These are phyloP conservation scores for Oryza punctata DNA, from an alignment of 176 grass and related monocot species.

Conservation along the genomic window DNA sequence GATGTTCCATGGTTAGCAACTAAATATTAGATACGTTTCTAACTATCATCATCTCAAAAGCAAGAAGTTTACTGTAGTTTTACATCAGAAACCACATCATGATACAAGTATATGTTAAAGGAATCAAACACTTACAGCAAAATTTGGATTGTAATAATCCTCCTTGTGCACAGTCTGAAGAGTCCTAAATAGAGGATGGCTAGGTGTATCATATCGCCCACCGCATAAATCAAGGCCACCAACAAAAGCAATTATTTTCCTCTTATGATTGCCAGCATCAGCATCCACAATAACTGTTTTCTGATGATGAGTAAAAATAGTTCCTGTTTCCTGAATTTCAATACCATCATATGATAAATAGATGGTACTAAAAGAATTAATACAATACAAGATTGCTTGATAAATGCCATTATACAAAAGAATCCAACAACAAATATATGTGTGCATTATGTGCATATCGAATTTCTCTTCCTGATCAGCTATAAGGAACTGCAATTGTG, in stretches of 20 bases:
- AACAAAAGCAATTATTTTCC: constrained; percentile 96
- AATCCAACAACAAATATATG: not conserved
- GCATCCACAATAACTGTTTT: constrained; percentile 94
- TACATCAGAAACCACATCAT: constrained; percentile 9
- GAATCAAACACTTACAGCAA: constrained; percentile 54
- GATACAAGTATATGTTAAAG: not conserved
- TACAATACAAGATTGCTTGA: not conserved
- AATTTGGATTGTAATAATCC: constrained; percentile 97
- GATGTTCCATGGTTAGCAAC: not conserved
- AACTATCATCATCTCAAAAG: not conserved
- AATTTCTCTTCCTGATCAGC: not conserved
- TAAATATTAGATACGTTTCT: not conserved
- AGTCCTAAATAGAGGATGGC: constrained; percentile 77
- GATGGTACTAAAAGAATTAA: constrained; percentile 27
- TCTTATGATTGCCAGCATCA: constrained; percentile 72
- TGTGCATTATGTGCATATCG: not conserved
- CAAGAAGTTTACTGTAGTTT: constrained; percentile 5
- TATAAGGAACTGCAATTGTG: not conserved
- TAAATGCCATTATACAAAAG: not conserved
- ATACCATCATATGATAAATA: constrained; percentile 20
- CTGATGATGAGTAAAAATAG: constrained; percentile 98
- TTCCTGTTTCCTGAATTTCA: constrained; percentile 83
- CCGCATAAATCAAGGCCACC: constrained; percentile 98
- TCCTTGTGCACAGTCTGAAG: constrained; percentile 84
- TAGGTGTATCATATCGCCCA: constrained; percentile 85